Evolutionary conservation across 306 rosid species (phyloP), one percentile per base, ranked within the genome.

Genomic region (Fagus crenata): DNA sequence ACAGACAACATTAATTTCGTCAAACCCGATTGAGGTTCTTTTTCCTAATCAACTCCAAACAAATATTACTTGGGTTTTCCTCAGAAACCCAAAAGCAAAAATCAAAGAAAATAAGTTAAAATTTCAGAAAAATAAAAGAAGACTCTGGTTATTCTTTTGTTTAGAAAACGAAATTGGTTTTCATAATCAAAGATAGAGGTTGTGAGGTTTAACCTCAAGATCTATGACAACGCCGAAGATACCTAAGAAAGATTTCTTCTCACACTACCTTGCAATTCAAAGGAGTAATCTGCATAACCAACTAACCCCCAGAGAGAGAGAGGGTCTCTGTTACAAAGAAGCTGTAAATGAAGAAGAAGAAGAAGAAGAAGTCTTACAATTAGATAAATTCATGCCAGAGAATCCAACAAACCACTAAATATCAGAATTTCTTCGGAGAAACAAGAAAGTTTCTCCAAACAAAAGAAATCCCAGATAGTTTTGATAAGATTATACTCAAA

Each of bases 391-490:
- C 56, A 53, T 73, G 58, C 35, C 17, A 42, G 71, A 78, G 58
- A 51, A 51, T 7, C 49, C 58, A 33, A 58, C 2, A 71, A 7
- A 49, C 17, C 39, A 17, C 61, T 69, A 60, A 35, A 2, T 22
- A 40, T 2, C 12, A 18, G 37, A 41, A 73, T 61, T 77, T 54
- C 1, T 59, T 49, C 56, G 3, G 36, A 15, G 28, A 78, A 33
- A 58, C 59, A 72, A 71, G 46, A 35, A 69, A 74, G 35, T 6
- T 33, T 18, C 49, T 37, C 35, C 32, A 59, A 79, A 58, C 60
- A 56, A 31, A 17, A 75, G 71, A 72, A 73, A 81, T 40, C 60
- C n/a, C 83, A 81, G 87, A 84, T 85, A 88, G 74, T 80, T 81
- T 37, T 67, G 1, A 18, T 49, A 2, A 46, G 51, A 46, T 22